phyloP scores from a whole-genome alignment of 2,329 filamentous ascomycete species.

The Fusarium veterinarium region DNA sequence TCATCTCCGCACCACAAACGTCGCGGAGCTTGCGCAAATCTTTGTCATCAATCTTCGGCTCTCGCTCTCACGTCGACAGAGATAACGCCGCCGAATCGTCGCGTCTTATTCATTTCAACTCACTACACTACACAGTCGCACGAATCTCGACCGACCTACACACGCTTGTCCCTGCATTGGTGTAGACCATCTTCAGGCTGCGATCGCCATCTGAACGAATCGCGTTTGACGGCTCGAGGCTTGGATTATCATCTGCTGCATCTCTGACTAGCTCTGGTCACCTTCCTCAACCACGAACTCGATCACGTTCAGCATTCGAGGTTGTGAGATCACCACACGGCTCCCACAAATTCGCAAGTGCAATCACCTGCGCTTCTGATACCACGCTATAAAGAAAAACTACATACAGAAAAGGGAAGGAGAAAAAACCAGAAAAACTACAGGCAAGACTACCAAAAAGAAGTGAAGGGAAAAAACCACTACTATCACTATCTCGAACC shows the following conservation, averaged over 20 bases:
- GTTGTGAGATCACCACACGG: neutral
- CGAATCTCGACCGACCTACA: slow-evolving; percentile 5
- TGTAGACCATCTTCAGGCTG: neutral
- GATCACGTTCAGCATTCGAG: neutral
- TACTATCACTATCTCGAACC: neutral
- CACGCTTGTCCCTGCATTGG: slow-evolving; percentile 4
- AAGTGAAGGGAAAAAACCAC: neutral
- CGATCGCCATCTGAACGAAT: neutral
- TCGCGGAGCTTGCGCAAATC: neutral
- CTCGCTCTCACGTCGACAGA: neutral
- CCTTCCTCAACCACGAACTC: neutral
- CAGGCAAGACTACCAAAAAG: neutral
- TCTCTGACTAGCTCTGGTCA: neutral
- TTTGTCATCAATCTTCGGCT: neutral
- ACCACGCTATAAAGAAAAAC: slow-evolving; percentile 5
- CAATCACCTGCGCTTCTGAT: slow-evolving; percentile 12
- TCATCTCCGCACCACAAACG: slow-evolving; percentile 5
- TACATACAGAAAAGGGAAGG: neutral
- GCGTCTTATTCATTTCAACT: slow-evolving; percentile 4
- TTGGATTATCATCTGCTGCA: neutral
- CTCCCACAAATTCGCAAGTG: neutral
- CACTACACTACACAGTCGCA: slow-evolving; percentile 1
- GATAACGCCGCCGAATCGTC: slow-evolving; percentile 6
- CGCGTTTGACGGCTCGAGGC: neutral
- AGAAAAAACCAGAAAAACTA: slow-evolving; percentile 1